phyloP scores from a whole-genome alignment of 73 alveolate species.

The Symbiodinium natans region DNA sequence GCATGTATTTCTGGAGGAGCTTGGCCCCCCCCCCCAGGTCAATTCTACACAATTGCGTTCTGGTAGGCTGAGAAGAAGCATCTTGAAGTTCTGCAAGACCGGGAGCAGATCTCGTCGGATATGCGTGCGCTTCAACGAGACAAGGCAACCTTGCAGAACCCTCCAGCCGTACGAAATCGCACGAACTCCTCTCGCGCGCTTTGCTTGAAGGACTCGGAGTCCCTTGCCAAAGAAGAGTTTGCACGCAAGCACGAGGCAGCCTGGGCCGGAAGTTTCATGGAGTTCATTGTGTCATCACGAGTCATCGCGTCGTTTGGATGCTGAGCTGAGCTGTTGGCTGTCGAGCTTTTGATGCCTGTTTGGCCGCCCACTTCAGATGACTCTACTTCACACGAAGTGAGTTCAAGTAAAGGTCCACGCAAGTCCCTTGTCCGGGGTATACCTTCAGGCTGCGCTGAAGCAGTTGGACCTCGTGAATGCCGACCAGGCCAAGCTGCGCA shows the following conservation, averaged over 20 bases:
- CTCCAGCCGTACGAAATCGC: background rate
- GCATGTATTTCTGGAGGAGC: no score
- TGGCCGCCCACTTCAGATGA: no score
- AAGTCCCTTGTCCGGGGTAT: no score
- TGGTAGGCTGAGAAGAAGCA: constrained; percentile 72
- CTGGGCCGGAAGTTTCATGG: background rate
- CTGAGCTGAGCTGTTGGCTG: no score
- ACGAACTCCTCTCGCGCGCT: no score
- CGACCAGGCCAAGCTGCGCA: constrained; percentile 62
- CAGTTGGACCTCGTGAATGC: constrained; percentile 88
- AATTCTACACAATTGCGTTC: no score
- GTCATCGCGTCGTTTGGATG: no score
- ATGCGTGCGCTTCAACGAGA: constrained; percentile 57
- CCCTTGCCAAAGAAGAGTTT: constrained; percentile 37
- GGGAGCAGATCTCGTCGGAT: constrained; percentile 50
- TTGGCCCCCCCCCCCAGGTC: no score
- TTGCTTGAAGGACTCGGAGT: constrained; percentile 31
- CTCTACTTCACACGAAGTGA: no score
- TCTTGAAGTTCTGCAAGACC: constrained; percentile 54
- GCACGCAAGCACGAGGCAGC: constrained; percentile 57
- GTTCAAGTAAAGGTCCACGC: no score
- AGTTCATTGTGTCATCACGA: no score
- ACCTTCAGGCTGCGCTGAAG: constrained; percentile 40
- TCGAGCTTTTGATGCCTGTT: no score
- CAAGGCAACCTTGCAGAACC: background rate